Base-by-base conservation (phyloP, 2,329 filamentous ascomycete genomes). In the Aspergillus flavus region DNA sequence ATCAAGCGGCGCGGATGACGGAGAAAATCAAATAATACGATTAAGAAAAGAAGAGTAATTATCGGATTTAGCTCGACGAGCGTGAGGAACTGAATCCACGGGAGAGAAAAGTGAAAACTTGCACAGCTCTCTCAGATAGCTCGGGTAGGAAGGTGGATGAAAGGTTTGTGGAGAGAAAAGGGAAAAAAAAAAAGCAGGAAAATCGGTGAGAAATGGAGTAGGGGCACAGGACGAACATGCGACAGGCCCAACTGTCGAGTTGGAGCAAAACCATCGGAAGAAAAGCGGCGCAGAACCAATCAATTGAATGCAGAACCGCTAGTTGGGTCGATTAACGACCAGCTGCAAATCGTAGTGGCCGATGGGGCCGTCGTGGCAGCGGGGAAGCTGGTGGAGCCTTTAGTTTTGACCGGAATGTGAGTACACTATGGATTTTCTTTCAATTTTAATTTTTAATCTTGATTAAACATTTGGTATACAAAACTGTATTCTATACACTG, bases 331-430 rank as follows among this genome's bases (percentile, higher is more conserved):
- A 59, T 64, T 50, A 39, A 61, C 55, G 56, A 60, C 57, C 32
- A 55, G 46, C 32, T 63, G 52, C 50, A 61, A 61, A 53, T 41
- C 48, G 43, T 53, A 61, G 46, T 58, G 45, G 46, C 55, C 54
- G 60, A 63, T 59, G 61, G 59, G 65, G 66, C 63, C 64, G 67
- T 59, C 58, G 64, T 63, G 64, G 66, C 61, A 68, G 66, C 66
- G 66, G 67, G 66, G 67, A 66, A 68, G 63, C 61, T 59, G 36
- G 52, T 55, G 52, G 52, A 55, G 52, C 52, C 30, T n/a, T n/a
- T 4, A 28, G 26, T 28, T 52, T 52, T 52, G 52, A n/a, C 28
- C 36, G 16, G 32, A 10, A 21, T 34, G 52, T n/a, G 28, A 16
- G 50, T 53, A 32, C 30, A 6, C 11, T 53, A 32, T 54, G 21